A percentile compares a stretch with the other conserved stretches of the same genome.
These are phyloP conservation scores for Avena eriantha DNA, from an alignment of 176 grass and related monocot species.

Conservation along the genomic window DNA sequence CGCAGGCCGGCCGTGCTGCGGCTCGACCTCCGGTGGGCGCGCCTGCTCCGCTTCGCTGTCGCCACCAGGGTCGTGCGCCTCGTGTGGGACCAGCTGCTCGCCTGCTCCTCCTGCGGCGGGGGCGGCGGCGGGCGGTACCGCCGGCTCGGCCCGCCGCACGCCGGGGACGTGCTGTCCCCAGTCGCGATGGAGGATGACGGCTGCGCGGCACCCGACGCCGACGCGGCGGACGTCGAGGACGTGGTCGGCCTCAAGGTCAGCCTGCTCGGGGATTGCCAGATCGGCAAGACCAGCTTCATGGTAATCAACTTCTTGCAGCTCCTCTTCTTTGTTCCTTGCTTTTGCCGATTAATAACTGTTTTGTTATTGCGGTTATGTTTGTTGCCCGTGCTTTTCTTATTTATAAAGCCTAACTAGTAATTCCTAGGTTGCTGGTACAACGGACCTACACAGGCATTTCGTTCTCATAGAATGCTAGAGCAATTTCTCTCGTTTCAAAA, in stretches of 20 bases:
- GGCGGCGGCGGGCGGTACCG: slow-evolving; percentile 46
- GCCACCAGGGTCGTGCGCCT: slow-evolving; percentile 67
- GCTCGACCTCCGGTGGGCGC: slow-evolving; percentile 65
- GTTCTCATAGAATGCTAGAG: not conserved
- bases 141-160: slow-evolving; percentile 47
- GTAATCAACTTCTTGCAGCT: slow-evolving; percentile 54
- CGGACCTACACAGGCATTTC: not conserved
- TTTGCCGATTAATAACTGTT: not conserved
- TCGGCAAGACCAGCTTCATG: slow-evolving; percentile 99
- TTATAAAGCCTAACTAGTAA: not conserved
- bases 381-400: slow-evolving; percentile 15
- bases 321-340: slow-evolving; percentile 13
- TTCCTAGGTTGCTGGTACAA: not conserved
- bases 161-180: slow-evolving; percentile 23
- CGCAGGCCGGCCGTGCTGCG: slow-evolving; percentile 29
- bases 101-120: slow-evolving; percentile 60
- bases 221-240: slow-evolving; percentile 44
- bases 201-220: not conserved
- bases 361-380: slow-evolving; percentile 4
- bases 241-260: slow-evolving; percentile 88
- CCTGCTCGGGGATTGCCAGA: slow-evolving; percentile 88
- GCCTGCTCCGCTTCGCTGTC: slow-evolving; percentile 66
- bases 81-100: slow-evolving; percentile 68
- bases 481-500: too few species aligned
- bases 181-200: slow-evolving; percentile 22